These are phyloP conservation scores for Pyrus betulifolia DNA, from an alignment of 306 rosid species.

Conservation along the genomic window DNA sequence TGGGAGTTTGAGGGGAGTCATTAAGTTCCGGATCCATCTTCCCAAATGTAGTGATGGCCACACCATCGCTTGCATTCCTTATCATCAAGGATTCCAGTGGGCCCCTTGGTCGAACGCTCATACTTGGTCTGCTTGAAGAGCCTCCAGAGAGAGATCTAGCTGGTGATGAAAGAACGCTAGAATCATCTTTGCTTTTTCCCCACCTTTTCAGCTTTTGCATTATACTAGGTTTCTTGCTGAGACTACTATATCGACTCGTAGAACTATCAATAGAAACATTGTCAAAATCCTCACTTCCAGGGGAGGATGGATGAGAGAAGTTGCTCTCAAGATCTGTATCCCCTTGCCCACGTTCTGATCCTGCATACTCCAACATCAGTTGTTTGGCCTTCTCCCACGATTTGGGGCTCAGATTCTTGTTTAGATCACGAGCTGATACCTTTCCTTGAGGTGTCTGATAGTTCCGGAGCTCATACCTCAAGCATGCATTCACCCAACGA, in stretches of 20 bases:
- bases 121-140: constrained; percentile 67
- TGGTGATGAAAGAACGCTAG: constrained; percentile 56
- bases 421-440: constrained; percentile 79
- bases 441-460: constrained; percentile 62
- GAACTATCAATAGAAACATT: constrained; percentile 84
- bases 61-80: constrained; percentile 66
- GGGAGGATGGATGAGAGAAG: constrained; percentile 93
- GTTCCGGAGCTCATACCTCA: constrained; percentile 84
- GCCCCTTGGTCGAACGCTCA: constrained; percentile 55
- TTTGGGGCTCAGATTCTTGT: constrained; percentile 72
- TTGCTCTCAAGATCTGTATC: constrained; percentile 95
- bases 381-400: constrained; percentile 88
- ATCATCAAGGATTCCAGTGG: constrained; percentile 83
- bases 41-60: constrained; percentile 81
- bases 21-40: constrained; percentile 45
- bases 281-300: constrained; percentile 96
- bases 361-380: constrained; percentile 85
- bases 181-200: constrained; percentile 77
- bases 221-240: constrained; percentile 71
- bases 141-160: constrained; percentile 57
- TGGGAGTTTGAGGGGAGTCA: constrained; percentile 59
- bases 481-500: constrained; percentile 96
- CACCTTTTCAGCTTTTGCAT: constrained; percentile 84
- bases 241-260: constrained; percentile 49
- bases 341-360: constrained; percentile 92